Evolutionary conservation across 495 filamentous ascomycete genomes (phyloP), one percentile per base, ranked within the genome.

Genomic region (Alectoria sarmentosa): DNA sequence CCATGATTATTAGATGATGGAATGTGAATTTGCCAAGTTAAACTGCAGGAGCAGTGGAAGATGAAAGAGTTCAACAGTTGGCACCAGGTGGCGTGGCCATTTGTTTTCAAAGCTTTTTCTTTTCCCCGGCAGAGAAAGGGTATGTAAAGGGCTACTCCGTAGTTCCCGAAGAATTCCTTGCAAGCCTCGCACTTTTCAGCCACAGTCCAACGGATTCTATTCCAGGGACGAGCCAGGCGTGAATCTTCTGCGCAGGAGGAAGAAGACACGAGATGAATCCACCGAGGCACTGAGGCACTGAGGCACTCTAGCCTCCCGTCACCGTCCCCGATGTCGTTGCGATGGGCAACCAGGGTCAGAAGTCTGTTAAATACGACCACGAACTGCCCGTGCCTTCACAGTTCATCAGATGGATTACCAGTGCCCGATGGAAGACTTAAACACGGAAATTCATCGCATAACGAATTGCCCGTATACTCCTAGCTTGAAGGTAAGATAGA

Each of bases 351-450:
- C 52, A 34, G 30, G 3, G 30, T 7, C 7, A n/a, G 30, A 32
- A 17, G 0, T n/a, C n/a, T n/a, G n/a, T n/a, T n/a, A n/a, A n/a
- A n/a, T n/a, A n/a, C n/a, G n/a, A n/a, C n/a, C 30, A 55, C 30
- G 17, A 34, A 19, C 19, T 32, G 14, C 21, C 30, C 4, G 10
- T 5, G 28, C 96, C 75, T 71, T 96, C 90, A 75, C 96, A 96
- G 14, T 92, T 92, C 30, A 32, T 17, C 23, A 32, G 28, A 55
- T 19, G 26, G 19, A 54, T 1, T 0, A 26, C 15, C 11, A 1
- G 11, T 52, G 23, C 49, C 7, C 8, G 52, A 97, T 68, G 28
- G 57, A 42, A 19, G 57, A 55, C 10, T 58, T 69, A 21, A 23
- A 44, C 28, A 32, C 46, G 28, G 67, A 69, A 55, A 26, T 69